Evolutionary conservation across 768 basidiomycete genomes (phyloP).

Genomic region (Sarcomyxa edulis): DNA sequence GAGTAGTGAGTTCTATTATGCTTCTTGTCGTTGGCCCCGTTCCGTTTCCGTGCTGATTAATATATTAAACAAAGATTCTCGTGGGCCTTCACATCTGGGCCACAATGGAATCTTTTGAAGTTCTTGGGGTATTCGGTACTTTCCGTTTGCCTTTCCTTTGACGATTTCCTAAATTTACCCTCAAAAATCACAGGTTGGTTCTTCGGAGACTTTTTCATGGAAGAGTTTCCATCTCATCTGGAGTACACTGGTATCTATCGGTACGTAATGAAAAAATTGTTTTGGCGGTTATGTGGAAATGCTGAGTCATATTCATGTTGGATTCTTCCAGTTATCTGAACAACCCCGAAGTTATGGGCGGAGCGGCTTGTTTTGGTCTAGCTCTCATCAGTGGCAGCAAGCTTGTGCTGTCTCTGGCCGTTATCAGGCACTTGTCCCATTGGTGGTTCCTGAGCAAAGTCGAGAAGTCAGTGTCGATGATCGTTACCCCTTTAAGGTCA

Average conservation of each 20-base stretch:
- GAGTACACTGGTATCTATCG: slow-evolving; percentile 98
- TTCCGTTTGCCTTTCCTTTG: background rate
- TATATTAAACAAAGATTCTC: slow-evolving; percentile 47
- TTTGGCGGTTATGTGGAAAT: background rate
- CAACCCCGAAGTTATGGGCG: slow-evolving; percentile 95
- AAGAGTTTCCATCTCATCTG: slow-evolving; percentile 83
- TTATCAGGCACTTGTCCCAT: slow-evolving; percentile 81
- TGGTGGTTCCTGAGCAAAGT: slow-evolving; percentile 95
- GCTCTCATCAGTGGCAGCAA: slow-evolving; percentile 90
- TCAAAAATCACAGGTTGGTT: slow-evolving; percentile 73
- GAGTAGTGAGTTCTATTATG: slow-evolving; percentile 51
- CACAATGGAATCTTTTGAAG: slow-evolving; percentile 85
- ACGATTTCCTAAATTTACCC: background rate
- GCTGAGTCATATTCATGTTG: too few relatives aligned
- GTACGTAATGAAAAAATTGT: slow-evolving; percentile 30
- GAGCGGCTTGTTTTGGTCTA: slow-evolving; percentile 92
- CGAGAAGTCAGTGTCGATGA: slow-evolving; percentile 74
- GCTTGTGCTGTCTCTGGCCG: slow-evolving; percentile 80
- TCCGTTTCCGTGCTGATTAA: slow-evolving; percentile 8
- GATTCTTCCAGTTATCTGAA: slow-evolving; percentile 72
- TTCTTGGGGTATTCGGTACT: slow-evolving; percentile 87
- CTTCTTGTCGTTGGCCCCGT: background rate
- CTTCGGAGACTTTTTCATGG: slow-evolving; percentile 96
- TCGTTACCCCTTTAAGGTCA: slow-evolving; percentile 3
- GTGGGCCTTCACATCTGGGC: slow-evolving; percentile 91